phyloP scores from a whole-genome alignment of 1,284 basidiomycete species.

The Ceratobasidium sp. region DNA sequence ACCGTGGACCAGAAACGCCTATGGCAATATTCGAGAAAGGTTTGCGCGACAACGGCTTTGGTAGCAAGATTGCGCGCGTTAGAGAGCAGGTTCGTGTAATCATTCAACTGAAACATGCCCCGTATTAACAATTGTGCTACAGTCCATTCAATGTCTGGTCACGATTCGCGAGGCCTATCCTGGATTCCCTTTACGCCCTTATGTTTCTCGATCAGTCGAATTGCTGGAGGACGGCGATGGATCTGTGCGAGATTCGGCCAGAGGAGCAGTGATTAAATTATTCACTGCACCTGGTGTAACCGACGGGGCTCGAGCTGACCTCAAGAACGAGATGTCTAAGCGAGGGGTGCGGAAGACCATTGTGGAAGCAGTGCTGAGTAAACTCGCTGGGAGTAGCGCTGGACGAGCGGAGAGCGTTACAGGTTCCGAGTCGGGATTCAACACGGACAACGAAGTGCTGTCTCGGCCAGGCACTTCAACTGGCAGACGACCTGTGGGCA shows the following conservation, averaged over 20 bases:
- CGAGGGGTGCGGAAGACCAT: conserved; percentile 89
- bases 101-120: conserved; percentile 29
- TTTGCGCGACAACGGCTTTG: conserved; percentile 75
- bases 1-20: conserved; percentile 80
- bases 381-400: conserved; percentile 60
- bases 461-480: conserved; percentile 13
- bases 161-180: conserved; percentile 72
- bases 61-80: conserved; percentile 83
- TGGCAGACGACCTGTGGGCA: not conserved
- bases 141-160: conserved; percentile 53
- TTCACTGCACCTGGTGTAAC: conserved; percentile 84
- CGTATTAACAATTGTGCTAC: conserved; percentile 38
- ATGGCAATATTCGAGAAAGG: conserved; percentile 79
- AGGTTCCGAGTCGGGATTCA: conserved; percentile 32
- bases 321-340: conserved; percentile 91
- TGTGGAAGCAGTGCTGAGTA: conserved; percentile 72
- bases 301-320: conserved; percentile 86
- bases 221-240: conserved; percentile 91
- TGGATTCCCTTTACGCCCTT: conserved; percentile 84
- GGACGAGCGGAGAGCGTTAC: conserved; percentile 19
- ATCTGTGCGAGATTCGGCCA: conserved; percentile 86
- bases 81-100: conserved; percentile 74
- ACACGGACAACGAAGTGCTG: conserved; percentile 33
- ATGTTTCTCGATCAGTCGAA: conserved; percentile 82
- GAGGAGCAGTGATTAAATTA: conserved; percentile 81